These are phyloP conservation scores for Penicillium sp. DNA, from an alignment of 2,329 filamentous ascomycete species.

Conservation along the genomic window DNA sequence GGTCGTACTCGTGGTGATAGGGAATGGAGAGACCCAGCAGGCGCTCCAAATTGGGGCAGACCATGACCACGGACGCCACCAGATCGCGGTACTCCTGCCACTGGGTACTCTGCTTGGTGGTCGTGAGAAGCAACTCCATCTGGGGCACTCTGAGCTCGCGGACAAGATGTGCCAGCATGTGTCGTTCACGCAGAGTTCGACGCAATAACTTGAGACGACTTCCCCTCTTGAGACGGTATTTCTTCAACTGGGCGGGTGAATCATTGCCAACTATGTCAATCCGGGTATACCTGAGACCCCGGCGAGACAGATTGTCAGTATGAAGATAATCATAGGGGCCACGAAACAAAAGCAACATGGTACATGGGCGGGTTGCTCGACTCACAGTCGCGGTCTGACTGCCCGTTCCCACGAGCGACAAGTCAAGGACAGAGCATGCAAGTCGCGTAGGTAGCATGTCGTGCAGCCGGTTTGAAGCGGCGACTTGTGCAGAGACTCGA, in stretches of 20 bases:
- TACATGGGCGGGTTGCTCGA: conserved; percentile 5
- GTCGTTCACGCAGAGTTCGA: conserved; percentile 49
- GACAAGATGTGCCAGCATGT: conserved; percentile 47
- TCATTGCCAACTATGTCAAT: conserved; percentile 47
- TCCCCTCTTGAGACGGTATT: conserved; percentile 45
- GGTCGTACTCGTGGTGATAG: conserved; percentile 50
- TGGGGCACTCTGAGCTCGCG: conserved; percentile 50
- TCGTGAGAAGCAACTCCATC: conserved; percentile 38
- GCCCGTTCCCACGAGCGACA: conserved; percentile 53
- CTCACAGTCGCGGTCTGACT: conserved; percentile 48
- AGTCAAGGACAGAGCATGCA: conserved; percentile 49
- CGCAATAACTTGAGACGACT: conserved; percentile 50
- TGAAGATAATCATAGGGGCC: not conserved
- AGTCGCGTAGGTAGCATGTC: conserved; percentile 50
- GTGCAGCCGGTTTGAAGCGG: conserved; percentile 42
- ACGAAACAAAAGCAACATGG: too few relatives aligned
- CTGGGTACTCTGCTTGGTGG: conserved; percentile 36
- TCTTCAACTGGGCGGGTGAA: conserved; percentile 42
- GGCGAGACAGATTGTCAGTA: too few relatives aligned
- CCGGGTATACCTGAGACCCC: conserved; percentile 41
- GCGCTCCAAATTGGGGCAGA: conserved; percentile 52
- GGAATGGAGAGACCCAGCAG: conserved; percentile 50
- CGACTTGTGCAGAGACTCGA: conserved; percentile 43
- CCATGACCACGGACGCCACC: conserved; percentile 53
- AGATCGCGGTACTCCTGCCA: conserved; percentile 48